Evolutionary conservation across 306 rosid species (phyloP).

Genomic region (Quercus berberidifolia): DNA sequence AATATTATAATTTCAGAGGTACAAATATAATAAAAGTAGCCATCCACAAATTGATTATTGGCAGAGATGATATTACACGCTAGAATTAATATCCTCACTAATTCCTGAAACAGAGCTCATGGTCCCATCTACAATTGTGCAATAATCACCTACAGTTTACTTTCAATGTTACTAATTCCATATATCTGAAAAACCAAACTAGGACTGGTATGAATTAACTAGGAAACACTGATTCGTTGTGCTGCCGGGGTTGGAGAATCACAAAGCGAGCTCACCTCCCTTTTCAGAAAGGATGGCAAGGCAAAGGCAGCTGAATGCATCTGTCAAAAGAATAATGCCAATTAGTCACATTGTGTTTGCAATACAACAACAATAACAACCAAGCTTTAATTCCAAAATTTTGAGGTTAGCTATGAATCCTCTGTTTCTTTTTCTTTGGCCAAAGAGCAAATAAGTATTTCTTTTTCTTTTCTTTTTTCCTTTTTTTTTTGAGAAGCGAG

Average conservation of each 20-base stretch:
- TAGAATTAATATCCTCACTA: not conserved
- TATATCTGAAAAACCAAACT: slow-evolving; percentile 1
- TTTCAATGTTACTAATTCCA: slow-evolving; percentile 8
- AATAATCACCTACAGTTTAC: slow-evolving; percentile 7
- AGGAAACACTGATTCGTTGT: not conserved
- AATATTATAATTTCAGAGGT: not conserved
- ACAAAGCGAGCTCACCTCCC: slow-evolving; percentile 51
- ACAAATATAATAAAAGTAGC: not conserved
- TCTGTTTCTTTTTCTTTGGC: too few species aligned
- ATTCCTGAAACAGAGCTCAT: not conserved
- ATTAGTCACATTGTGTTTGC: not conserved
- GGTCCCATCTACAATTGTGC: not conserved
- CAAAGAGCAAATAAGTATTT: not conserved
- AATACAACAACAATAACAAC: too few species aligned
- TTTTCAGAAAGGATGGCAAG: slow-evolving; percentile 69
- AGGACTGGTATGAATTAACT: not conserved
- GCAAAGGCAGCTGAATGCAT: slow-evolving; percentile 89
- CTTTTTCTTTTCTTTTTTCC: not conserved
- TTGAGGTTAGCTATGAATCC: too few species aligned
- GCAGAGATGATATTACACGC: not conserved
- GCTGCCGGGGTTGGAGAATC: slow-evolving; percentile 11
- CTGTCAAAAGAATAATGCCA: slow-evolving; percentile 29
- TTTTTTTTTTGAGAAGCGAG: not conserved
- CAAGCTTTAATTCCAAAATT: too few species aligned
- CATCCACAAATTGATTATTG: not conserved